A percentile compares a stretch with the other conserved stretches of the same genome.
These are phyloP conservation scores for Marsdenia floribunda DNA, from an alignment of 257 asterid species.

Conservation along the genomic window DNA sequence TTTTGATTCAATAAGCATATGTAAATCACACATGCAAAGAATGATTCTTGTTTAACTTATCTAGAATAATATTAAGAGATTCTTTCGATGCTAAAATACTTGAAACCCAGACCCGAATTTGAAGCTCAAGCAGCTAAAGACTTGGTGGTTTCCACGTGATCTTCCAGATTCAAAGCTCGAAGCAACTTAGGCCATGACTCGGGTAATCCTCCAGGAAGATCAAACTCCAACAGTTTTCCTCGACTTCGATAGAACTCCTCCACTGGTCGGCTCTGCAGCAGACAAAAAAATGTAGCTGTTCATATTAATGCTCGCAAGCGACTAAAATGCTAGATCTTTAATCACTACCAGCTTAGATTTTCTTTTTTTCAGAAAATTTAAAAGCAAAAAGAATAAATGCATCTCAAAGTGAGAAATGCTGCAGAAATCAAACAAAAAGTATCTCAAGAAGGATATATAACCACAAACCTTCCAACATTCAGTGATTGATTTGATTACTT, in stretches of 20 bases:
- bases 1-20: constrained; percentile 21
- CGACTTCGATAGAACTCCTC: constrained; percentile 78
- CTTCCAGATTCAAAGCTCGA: constrained; percentile 68
- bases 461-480: background rate
- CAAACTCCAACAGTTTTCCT: constrained; percentile 74
- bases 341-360: background rate
- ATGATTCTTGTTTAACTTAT: constrained; percentile 29
- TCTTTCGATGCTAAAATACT: background rate
- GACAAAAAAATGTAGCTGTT: background rate
- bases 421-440: background rate
- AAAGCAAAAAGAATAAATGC: too few relatives aligned
- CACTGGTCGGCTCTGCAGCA: constrained; percentile 69
- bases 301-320: too few relatives aligned
- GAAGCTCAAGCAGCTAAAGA: constrained; percentile 64
- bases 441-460: background rate
- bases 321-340: background rate
- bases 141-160: constrained; percentile 51
- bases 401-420: background rate
- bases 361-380: background rate
- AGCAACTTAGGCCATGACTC: constrained; percentile 91
- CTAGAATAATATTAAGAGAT: constrained; percentile 12
- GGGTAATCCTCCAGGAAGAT: constrained; percentile 94
- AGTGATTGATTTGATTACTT: background rate
- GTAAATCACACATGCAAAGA: constrained; percentile 46
- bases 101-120: background rate